Percentiles rank a stretch among this genome's conserved stretches.
phyloP scores from a whole-genome alignment of 257 asterid species.

The Lycium ferocissimum region DNA sequence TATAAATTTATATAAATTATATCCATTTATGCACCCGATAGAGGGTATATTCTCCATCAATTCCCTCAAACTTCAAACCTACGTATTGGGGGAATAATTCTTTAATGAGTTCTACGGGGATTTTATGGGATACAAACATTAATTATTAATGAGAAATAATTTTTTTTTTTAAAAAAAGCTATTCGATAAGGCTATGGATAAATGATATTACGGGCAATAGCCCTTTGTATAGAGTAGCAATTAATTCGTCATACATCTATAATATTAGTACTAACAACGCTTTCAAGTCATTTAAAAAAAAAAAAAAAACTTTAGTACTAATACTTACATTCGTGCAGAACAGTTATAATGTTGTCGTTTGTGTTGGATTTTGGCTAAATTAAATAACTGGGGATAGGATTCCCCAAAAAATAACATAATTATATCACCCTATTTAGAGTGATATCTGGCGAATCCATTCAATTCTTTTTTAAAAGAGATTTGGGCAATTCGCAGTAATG shows the following conservation, averaged over 20 bases:
- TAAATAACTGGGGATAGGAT: background rate
- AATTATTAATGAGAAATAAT: too few relatives aligned
- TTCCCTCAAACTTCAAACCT: too few relatives aligned
- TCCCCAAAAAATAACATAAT: background rate
- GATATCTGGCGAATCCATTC: background rate
- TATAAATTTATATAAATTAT: too few relatives aligned
- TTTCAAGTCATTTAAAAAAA: background rate
- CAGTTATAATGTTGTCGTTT: background rate
- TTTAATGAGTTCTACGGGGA: too few relatives aligned
- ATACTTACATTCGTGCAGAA: background rate
- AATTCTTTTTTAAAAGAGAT: background rate
- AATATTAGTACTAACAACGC: background rate
- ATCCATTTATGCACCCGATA: too few relatives aligned
- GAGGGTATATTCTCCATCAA: too few relatives aligned
- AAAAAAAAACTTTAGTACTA: background rate
- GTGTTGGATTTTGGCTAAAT: background rate
- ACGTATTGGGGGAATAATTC: too few relatives aligned
- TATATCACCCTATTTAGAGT: background rate
- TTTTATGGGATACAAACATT: too few relatives aligned
- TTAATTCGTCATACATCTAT: background rate
- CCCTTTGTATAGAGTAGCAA: background rate
- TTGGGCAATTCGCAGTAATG: background rate
- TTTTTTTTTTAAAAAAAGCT: too few relatives aligned
- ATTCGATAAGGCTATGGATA: too few relatives aligned
- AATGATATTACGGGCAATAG: background rate